Conservation (phyloP, 345 rosid genomes). For the Fremontodendron californicum region DNA sequence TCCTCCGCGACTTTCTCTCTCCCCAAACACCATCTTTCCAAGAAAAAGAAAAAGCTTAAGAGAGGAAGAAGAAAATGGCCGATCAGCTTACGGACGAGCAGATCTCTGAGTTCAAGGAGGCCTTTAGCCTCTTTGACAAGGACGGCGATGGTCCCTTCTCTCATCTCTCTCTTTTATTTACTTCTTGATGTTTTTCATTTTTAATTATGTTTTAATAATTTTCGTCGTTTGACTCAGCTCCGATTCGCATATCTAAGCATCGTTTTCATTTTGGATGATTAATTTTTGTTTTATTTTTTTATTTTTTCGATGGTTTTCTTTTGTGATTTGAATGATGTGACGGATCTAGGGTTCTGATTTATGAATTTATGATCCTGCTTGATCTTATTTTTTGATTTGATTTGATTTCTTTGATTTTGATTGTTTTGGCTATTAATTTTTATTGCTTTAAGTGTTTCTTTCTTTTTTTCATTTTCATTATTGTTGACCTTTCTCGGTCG, state of each 20-base stretch:
- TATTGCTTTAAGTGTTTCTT: too few species aligned
- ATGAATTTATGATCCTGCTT: not conserved
- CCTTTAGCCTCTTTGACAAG: slow-evolving; percentile 20
- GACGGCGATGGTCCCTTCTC: slow-evolving; percentile 19
- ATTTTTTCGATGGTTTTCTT: not conserved
- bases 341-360: slow-evolving; percentile 14
- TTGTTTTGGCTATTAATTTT: not conserved
- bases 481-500: not conserved
- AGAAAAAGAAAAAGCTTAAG: not conserved
- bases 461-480: not conserved
- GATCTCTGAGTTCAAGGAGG: slow-evolving; percentile 24
- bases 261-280: not conserved
- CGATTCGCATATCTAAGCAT: not conserved
- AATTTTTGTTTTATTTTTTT: not conserved
- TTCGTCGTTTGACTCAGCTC: not conserved
- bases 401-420: not conserved
- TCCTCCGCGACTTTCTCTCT: not conserved
- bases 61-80: not conserved
- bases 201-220: not conserved
- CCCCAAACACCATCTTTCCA: not conserved
- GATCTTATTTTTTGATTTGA: too few species aligned
- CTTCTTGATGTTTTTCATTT: not conserved
- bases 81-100: slow-evolving; percentile 23
- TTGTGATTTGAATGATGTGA: not conserved
- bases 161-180: not conserved